These are phyloP conservation scores for Sporisorium iseilematis-ciliati DNA, from an alignment of 1,284 basidiomycete genomes.

Conservation along the genomic window DNA sequence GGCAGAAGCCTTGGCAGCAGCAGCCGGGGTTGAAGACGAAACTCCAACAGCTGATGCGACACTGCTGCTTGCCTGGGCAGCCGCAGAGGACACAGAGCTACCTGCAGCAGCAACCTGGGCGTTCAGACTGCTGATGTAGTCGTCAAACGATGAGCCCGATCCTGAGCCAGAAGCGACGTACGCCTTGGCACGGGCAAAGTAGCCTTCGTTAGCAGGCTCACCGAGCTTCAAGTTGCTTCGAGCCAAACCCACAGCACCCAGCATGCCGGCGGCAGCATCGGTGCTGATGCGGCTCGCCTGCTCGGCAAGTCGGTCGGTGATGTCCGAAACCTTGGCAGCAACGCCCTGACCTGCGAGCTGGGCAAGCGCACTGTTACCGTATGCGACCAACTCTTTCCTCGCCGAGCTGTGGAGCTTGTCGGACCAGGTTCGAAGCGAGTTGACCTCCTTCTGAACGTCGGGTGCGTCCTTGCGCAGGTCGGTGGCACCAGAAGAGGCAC, in stretches of 20 bases:
- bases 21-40: slow-evolving; percentile 12
- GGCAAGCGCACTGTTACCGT: slow-evolving; percentile 33
- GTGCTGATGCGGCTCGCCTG: slow-evolving; percentile 48
- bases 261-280: slow-evolving; percentile 51
- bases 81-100: slow-evolving; percentile 23
- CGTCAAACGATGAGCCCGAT: slow-evolving; percentile 42
- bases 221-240: slow-evolving; percentile 43
- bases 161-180: slow-evolving; percentile 29
- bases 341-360: slow-evolving; percentile 54
- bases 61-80: slow-evolving; percentile 29
- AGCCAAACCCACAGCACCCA: slow-evolving; percentile 46
- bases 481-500: slow-evolving; percentile 28
- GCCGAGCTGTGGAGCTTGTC: slow-evolving; percentile 55
- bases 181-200: slow-evolving; percentile 44
- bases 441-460: slow-evolving; percentile 49
- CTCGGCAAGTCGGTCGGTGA: slow-evolving; percentile 48
- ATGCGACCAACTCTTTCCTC: slow-evolving; percentile 47
- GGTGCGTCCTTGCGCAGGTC: slow-evolving; percentile 46
- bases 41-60: slow-evolving; percentile 29
- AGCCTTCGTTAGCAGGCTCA: slow-evolving; percentile 26
- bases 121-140: slow-evolving; percentile 31
- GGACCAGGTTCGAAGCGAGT: slow-evolving; percentile 23
- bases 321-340: slow-evolving; percentile 39
- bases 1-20: slow-evolving; percentile 15
- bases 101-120: slow-evolving; percentile 17